Evolutionary conservation across 331 rosid species (phyloP).

Genomic region (Acacia concinna): DNA sequence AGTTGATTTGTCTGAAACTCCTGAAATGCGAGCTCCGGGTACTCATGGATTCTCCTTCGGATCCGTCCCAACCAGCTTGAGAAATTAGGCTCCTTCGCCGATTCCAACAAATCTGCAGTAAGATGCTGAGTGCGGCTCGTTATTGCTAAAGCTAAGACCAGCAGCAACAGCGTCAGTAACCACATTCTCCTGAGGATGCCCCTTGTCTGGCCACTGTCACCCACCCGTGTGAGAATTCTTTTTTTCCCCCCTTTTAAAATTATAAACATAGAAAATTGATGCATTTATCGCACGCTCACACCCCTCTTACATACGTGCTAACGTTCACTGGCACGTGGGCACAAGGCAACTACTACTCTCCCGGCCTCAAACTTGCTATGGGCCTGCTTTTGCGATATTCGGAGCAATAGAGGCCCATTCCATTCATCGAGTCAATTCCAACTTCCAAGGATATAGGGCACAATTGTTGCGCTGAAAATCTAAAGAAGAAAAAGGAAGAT

Average conservation of each 20-base stretch:
- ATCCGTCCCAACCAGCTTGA: constrained; percentile 40
- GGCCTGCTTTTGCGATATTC: neutral
- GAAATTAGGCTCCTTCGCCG: constrained; percentile 46
- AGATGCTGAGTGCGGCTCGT: constrained; percentile 13
- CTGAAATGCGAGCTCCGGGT: constrained; percentile 61
- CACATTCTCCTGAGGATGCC: neutral
- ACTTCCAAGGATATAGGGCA: no score
- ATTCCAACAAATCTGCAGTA: constrained; percentile 40
- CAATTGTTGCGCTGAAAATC: no score
- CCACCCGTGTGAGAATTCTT: no score
- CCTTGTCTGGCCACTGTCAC: no score
- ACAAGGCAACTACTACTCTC: neutral
- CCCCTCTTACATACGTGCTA: no score
- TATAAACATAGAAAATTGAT: no score
- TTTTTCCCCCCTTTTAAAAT: no score
- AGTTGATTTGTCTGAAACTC: constrained; percentile 51
- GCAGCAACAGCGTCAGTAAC: neutral
- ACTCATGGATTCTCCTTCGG: constrained; percentile 58
- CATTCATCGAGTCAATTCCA: no score
- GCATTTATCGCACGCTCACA: no score
- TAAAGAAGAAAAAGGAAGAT: no score
- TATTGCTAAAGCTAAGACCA: neutral
- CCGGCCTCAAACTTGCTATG: no score
- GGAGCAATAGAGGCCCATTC: neutral
- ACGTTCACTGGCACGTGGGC: no score